These are phyloP conservation scores for Eucalyptus camaldulensis DNA, from an alignment of 345 rosid species.

Conservation along the genomic window DNA sequence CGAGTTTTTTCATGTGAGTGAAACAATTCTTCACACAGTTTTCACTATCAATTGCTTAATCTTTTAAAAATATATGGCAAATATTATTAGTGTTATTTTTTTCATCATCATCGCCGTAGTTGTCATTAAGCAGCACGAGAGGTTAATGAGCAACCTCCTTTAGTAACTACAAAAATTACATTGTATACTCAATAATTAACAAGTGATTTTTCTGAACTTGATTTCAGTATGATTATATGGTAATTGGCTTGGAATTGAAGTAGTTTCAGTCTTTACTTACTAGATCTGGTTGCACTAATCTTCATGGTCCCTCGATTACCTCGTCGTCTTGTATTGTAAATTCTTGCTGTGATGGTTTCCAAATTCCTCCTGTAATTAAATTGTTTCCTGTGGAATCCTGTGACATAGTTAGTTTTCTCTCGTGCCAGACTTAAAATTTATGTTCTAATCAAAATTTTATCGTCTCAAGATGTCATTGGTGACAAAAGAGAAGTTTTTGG, in stretches of 20 bases:
- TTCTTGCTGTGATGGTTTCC: neutral
- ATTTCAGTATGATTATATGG: neutral
- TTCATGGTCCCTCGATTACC: neutral
- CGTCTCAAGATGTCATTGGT: neutral
- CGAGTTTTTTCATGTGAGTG: conserved; percentile 62
- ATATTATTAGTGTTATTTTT: neutral
- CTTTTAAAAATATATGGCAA: neutral
- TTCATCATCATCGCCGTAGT: neutral
- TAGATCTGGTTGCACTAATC: neutral
- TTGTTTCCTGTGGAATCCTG: neutral
- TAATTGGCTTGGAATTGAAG: neutral
- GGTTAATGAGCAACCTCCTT: neutral
- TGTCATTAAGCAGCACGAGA: neutral
- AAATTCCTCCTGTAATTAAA: neutral
- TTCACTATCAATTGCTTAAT: neutral
- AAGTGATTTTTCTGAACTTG: neutral
- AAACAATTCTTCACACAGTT: neutral
- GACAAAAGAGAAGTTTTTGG: neutral
- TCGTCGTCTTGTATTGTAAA: neutral
- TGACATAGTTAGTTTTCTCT: neutral
- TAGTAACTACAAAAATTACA: neutral
- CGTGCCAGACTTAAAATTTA: neutral
- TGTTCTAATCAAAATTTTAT: neutral
- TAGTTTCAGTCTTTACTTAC: neutral
- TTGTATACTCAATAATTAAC: neutral